These are phyloP conservation scores for Populus hybrid DNA, from an alignment of 441 rosid genomes.

Conservation along the genomic window DNA sequence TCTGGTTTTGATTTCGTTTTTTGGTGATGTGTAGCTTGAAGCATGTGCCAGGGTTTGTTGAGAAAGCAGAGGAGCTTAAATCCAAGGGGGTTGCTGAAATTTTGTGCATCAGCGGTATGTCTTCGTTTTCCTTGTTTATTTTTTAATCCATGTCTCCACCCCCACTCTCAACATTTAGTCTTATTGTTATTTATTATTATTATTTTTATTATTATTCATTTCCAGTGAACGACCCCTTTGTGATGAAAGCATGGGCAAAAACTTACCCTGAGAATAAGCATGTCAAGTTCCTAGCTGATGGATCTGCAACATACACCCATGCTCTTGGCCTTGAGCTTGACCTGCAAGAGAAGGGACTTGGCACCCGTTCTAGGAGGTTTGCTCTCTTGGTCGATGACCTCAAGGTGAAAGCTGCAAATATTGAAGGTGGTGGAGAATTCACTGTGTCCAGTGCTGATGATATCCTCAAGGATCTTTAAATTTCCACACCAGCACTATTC, in stretches of 20 bases:
- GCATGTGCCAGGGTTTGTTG: constrained; percentile 94
- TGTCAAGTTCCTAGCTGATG: constrained; percentile 87
- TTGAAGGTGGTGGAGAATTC: constrained; percentile 87
- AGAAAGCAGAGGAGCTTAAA: constrained; percentile 74
- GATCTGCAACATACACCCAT: constrained; percentile 75
- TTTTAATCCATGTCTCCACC: not conserved
- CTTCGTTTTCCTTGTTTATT: not conserved
- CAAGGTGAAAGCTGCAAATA: constrained; percentile 80
- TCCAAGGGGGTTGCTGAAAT: constrained; percentile 80
- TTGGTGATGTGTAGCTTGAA: constrained; percentile 45
- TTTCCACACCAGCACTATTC: not conserved
- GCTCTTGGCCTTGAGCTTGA: constrained; percentile 95
- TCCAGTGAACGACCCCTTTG: constrained; percentile 90
- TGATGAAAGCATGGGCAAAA: constrained; percentile 97
- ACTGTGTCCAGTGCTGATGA: constrained; percentile 85
- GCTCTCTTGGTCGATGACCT: constrained; percentile 83
- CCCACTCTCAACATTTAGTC: too few species aligned
- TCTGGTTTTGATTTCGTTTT: not conserved
- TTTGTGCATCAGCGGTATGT: constrained; percentile 72
- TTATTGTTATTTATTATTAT: too few species aligned
- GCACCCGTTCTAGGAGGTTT: constrained; percentile 78
- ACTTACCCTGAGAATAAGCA: constrained; percentile 88
- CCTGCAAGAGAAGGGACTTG: constrained; percentile 79
- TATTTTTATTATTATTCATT: not conserved
- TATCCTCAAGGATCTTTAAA: constrained; percentile 68